These are phyloP conservation scores for Erysimum cheiri DNA, from an alignment of 441 rosid genomes.

Conservation along the genomic window DNA sequence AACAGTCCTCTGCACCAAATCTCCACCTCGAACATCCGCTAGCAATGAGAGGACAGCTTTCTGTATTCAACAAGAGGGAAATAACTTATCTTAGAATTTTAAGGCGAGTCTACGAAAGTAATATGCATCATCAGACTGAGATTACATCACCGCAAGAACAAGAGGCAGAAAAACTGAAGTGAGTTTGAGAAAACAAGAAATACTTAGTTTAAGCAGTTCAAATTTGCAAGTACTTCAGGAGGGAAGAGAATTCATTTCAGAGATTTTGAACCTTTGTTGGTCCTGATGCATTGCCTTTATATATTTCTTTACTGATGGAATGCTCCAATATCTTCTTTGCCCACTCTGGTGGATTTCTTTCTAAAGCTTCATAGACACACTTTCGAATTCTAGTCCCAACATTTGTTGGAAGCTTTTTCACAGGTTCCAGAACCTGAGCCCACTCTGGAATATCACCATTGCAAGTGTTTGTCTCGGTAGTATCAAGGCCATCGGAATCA, in stretches of 20 bases:
- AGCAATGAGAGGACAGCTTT: conserved; percentile 98
- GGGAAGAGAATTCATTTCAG: conserved; percentile 33
- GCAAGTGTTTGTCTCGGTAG: conserved; percentile 57
- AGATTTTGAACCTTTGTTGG: conserved; percentile 86
- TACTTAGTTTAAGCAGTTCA: conserved; percentile 27
- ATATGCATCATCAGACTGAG: conserved; percentile 26
- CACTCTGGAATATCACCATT: conserved; percentile 84
- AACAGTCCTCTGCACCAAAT: conserved; percentile 56
- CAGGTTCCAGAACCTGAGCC: conserved; percentile 90
- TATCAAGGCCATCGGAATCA: conserved; percentile 58
- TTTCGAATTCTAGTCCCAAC: conserved; percentile 98
- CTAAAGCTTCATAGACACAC: conserved; percentile 90
- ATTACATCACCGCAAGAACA: conserved; percentile 25
- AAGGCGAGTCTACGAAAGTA: conserved; percentile 21
- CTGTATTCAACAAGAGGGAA: conserved; percentile 64
- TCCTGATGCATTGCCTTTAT: conserved; percentile 99
- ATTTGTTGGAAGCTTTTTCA: conserved; percentile 96
- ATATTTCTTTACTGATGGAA: conserved; percentile 96
- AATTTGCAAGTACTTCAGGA: conserved; percentile 30
- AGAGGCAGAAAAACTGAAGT: conserved; percentile 26
- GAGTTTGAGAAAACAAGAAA: conserved; percentile 18
- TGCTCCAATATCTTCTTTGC: conserved; percentile 83
- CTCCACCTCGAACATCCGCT: conserved; percentile 64
- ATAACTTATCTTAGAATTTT: conserved; percentile 44
- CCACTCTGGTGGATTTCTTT: conserved; percentile 93